phyloP scores from a whole-genome alignment of 768 basidiomycete species.

The Antrodiella citrinella region DNA sequence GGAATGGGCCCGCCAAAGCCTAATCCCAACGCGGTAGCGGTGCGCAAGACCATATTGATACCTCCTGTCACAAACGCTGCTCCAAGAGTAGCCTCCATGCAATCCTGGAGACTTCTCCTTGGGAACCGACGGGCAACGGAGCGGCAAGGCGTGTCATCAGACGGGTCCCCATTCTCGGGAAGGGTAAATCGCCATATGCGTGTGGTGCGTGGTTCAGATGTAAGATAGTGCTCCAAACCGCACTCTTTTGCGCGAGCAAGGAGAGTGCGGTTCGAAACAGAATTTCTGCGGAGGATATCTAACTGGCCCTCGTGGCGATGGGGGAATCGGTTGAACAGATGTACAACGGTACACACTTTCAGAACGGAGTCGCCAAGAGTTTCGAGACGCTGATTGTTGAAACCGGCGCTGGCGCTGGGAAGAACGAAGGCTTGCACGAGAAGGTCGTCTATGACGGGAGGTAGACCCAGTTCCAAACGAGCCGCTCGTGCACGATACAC shows the following conservation, averaged over 20 bases:
- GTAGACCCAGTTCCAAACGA: slow-evolving; percentile 49
- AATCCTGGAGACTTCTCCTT: slow-evolving; percentile 73
- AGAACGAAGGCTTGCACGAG: slow-evolving; percentile 72
- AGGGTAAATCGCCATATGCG: slow-evolving; percentile 52
- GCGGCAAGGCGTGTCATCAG: slow-evolving; percentile 19
- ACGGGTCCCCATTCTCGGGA: slow-evolving; percentile 29
- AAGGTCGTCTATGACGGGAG: slow-evolving; percentile 45
- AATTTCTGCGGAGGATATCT: slow-evolving; percentile 49
- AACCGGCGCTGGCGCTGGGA: slow-evolving; percentile 53
- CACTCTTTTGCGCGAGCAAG: slow-evolving; percentile 57
- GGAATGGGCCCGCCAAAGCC: slow-evolving; percentile 64
- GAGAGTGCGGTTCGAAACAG: slow-evolving; percentile 65
- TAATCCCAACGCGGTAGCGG: slow-evolving; percentile 59
- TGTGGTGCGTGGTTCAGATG: slow-evolving; percentile 45
- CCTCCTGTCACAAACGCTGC: slow-evolving; percentile 71
- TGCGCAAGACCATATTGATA: slow-evolving; percentile 53
- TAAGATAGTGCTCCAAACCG: slow-evolving; percentile 56
- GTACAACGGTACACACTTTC: slow-evolving; percentile 66
- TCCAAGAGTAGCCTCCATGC: slow-evolving; percentile 81
- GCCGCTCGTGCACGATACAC: slow-evolving; percentile 50
- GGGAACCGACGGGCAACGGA: slow-evolving; percentile 43
- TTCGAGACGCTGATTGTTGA: slow-evolving; percentile 81
- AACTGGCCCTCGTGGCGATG: slow-evolving; percentile 81
- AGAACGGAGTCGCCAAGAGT: slow-evolving; percentile 82
- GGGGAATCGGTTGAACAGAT: slow-evolving; percentile 70